Evolutionary conservation across 352 stramenopile species (phyloP).

Genomic region (Pythium brachiatum): DNA sequence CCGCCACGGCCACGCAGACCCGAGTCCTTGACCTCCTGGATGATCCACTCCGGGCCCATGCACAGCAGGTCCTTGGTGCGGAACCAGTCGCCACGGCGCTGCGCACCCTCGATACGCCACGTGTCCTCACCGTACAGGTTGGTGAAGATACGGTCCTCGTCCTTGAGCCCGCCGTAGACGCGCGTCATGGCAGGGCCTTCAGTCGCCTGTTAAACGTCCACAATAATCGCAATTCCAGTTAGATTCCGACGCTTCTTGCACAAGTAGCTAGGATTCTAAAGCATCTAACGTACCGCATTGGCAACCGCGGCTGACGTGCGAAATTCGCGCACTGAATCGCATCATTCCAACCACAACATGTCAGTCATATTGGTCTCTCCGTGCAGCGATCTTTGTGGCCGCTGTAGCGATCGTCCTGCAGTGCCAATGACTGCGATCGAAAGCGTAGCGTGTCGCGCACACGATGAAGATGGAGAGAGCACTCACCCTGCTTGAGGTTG

Average conservation of each 20-base stretch:
- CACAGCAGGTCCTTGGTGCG: slow-evolving; percentile 97
- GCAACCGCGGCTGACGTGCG: slow-evolving; percentile 26
- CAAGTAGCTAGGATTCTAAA: background rate
- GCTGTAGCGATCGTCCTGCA: slow-evolving; percentile 4
- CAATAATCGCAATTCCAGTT: background rate
- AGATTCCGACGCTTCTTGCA: background rate
- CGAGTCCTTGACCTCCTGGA: slow-evolving; percentile 99
- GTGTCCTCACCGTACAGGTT: slow-evolving; percentile 99
- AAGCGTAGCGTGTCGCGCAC: background rate
- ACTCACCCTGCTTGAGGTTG: slow-evolving; percentile 30
- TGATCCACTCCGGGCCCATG: slow-evolving; percentile 99
- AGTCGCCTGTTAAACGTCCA: slow-evolving; percentile 22
- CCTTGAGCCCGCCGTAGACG: slow-evolving; percentile 94
- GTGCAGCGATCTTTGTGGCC: background rate
- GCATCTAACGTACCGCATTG: slow-evolving; percentile 29
- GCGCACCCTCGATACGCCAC: slow-evolving; percentile 79
- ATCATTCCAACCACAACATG: background rate
- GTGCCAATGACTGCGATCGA: slow-evolving; percentile 5
- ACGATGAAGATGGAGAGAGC: background rate
- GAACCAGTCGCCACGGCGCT: slow-evolving; percentile 97
- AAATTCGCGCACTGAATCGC: slow-evolving; percentile 24
- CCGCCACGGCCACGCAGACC: slow-evolving; percentile 97
- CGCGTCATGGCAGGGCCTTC: slow-evolving; percentile 67
- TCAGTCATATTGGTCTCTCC: background rate
- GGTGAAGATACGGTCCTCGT: slow-evolving; percentile 99